A percentile compares a stretch with the other conserved stretches of the same genome.
These are phyloP conservation scores for Carex scoparia DNA, from an alignment of 176 grass and related monocot species.

Conservation along the genomic window DNA sequence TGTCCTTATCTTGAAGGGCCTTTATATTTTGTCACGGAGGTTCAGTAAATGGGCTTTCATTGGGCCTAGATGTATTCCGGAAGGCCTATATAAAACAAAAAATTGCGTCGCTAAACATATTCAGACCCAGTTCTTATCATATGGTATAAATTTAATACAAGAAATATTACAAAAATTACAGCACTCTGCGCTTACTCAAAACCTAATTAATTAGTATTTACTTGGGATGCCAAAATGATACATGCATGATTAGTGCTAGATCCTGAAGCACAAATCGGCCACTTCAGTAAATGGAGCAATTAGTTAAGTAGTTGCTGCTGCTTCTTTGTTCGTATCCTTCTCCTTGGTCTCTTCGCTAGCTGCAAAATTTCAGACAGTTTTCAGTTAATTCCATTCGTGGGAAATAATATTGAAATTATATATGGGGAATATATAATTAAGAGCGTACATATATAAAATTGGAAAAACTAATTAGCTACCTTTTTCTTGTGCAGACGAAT, in stretches of 20 bases:
- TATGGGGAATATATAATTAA: not conserved
- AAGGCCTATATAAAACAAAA: not conserved
- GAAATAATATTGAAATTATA: not conserved
- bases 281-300: not conserved
- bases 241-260: conserved; percentile 24
- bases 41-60: not conserved
- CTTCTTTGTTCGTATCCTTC: conserved; percentile 16
- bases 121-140: not conserved
- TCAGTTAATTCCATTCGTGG: not conserved
- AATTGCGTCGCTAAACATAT: not conserved
- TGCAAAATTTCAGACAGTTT: conserved; percentile 11
- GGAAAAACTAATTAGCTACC: conserved; percentile 22
- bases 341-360: conserved; percentile 13
- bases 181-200: not conserved
- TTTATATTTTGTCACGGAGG: not conserved
- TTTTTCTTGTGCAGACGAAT: conserved; percentile 31
- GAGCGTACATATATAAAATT: not conserved
- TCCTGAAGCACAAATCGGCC: not conserved
- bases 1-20: too few species aligned
- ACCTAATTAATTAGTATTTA: conserved; percentile 21
- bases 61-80: not conserved
- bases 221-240: not conserved
- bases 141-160: conserved; percentile 2
- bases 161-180: conserved; percentile 28
- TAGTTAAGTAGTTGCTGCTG: conserved; percentile 29